phyloP scores from a whole-genome alignment of 208 protist genomes.

The Leishmania arabica region DNA sequence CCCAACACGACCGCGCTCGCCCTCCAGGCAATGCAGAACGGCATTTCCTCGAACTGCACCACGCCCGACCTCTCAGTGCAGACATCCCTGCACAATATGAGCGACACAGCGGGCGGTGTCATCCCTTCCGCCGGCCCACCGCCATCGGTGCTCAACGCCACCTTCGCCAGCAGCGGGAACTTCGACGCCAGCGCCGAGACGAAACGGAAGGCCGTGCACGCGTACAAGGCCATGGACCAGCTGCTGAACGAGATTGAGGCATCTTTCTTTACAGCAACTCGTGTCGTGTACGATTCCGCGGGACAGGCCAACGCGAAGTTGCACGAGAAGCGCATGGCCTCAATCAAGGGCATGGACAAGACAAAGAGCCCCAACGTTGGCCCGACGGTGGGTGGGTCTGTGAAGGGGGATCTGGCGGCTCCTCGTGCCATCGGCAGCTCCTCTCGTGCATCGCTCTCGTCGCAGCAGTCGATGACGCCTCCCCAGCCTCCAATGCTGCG shows the following conservation, averaged over 20 bases:
- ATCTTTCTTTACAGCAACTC: slow-evolving; percentile 44
- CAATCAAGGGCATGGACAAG: slow-evolving; percentile 2
- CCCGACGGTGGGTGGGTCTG: not conserved
- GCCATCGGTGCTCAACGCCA: not conserved
- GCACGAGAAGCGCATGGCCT: slow-evolving; percentile 1
- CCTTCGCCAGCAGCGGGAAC: not conserved
- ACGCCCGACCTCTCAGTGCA: slow-evolving; percentile 12
- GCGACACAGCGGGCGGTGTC: slow-evolving; percentile 7
- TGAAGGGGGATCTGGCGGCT: not conserved
- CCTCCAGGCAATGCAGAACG: slow-evolving; percentile 28
- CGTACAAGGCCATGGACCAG: slow-evolving; percentile 52
- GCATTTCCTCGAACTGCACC: slow-evolving; percentile 5
- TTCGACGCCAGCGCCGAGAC: slow-evolving; percentile 9
- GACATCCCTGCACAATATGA: slow-evolving; percentile 5
- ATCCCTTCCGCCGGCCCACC: not conserved
- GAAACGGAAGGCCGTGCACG: slow-evolving; percentile 18
- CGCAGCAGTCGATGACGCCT: slow-evolving; percentile 3
- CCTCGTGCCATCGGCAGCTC: not conserved
- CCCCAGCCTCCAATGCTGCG: slow-evolving; percentile 44
- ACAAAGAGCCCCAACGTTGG: not conserved
- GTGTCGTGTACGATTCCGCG: slow-evolving; percentile 34
- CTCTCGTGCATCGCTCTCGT: not conserved
- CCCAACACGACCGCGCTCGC: slow-evolving; percentile 37
- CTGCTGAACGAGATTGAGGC: slow-evolving; percentile 57
- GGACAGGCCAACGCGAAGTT: slow-evolving; percentile 2